Conservation (phyloP, 805 yeast genomes). For the Yueomyces sp. region DNA sequence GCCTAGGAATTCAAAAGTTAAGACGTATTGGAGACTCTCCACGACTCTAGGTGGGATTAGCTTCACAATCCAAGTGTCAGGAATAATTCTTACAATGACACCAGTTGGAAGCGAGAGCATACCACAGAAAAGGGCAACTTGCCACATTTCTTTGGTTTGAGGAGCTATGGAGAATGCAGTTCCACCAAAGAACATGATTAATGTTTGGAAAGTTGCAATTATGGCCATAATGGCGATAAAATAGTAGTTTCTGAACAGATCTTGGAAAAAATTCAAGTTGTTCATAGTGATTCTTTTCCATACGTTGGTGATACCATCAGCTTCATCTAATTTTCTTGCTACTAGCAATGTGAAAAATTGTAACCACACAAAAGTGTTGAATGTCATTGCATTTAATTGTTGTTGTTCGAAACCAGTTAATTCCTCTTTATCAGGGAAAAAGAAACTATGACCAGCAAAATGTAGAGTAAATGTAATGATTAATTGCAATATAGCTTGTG, state of each 20-base stretch:
- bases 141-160: slow-evolving; percentile 85
- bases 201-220: slow-evolving; percentile 72
- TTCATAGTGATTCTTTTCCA: slow-evolving; percentile 45
- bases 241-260: slow-evolving; percentile 70
- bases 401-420: slow-evolving; percentile 33
- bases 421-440: slow-evolving; percentile 26
- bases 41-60: slow-evolving; percentile 45
- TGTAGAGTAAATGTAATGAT: slow-evolving; percentile 67
- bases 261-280: slow-evolving; percentile 72
- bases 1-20: slow-evolving; percentile 17
- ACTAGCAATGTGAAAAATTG: slow-evolving; percentile 90
- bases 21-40: slow-evolving; percentile 6
- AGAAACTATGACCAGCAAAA: slow-evolving; percentile 58
- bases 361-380: slow-evolving; percentile 95
- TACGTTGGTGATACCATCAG: slow-evolving; percentile 48
- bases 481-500: slow-evolving; percentile 73
- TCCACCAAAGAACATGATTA: slow-evolving; percentile 96
- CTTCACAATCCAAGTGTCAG: slow-evolving; percentile 60
- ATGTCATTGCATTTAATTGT: slow-evolving; percentile 72
- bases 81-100: slow-evolving; percentile 57
- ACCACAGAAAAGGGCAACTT: slow-evolving; percentile 72
- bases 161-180: slow-evolving; percentile 76
- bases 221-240: slow-evolving; percentile 59
- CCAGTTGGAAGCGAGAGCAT: slow-evolving; percentile 73
- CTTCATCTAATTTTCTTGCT: slow-evolving; percentile 83